Evolutionary conservation across 2,329 filamentous ascomycete species (phyloP), one percentile per base, ranked within the genome.

Genomic region (Fusarium graminum): DNA sequence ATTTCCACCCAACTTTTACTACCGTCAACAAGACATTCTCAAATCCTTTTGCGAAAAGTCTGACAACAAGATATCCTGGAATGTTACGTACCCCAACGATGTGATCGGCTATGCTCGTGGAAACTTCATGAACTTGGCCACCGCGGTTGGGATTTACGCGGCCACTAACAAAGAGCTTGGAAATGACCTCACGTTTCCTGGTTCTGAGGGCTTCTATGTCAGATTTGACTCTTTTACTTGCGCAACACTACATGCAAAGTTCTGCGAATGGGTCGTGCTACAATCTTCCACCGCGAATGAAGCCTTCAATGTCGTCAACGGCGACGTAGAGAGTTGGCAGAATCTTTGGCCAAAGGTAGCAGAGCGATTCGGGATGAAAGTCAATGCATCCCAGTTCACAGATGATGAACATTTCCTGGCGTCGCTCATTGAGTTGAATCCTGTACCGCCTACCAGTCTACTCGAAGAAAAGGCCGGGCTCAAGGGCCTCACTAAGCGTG

Each of bases 1-100:
- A 1, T 62, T 62, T n/a, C 59, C 56, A 2, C 59, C 59, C 4
- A 62, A 62, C 38, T 62, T 61, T 11, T 62, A 62, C 16, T 62
- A 61, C 8, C 59, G 56, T 4, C 54, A 58, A 22, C 54, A 58
- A 13, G 50, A 55, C 26, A 55, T 55, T 1, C 16, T 58, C 3
- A 55, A 46, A 17, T 4, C 19, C 0, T 58, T 58, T 6, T 58
- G 50, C 12, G 17, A 46, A 0, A 34, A 58, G 11, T 17, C 19
- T 7, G 28, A 34, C 1, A 51, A 41, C 6, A 34, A 17, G 1
- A 6, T 26, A 0, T 12, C 40, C 6, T 58, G 54, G 54, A 58
- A 62, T 14, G 59, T 61, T 3, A 62, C 59, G 0, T 62, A 62
- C 14, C 42, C 56, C 2, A 61, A 55, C n/a, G 59, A 62, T 17